Evolutionary conservation across 2,329 filamentous ascomycete genomes (phyloP).

Genomic region (Ustilaginoidea virens): DNA sequence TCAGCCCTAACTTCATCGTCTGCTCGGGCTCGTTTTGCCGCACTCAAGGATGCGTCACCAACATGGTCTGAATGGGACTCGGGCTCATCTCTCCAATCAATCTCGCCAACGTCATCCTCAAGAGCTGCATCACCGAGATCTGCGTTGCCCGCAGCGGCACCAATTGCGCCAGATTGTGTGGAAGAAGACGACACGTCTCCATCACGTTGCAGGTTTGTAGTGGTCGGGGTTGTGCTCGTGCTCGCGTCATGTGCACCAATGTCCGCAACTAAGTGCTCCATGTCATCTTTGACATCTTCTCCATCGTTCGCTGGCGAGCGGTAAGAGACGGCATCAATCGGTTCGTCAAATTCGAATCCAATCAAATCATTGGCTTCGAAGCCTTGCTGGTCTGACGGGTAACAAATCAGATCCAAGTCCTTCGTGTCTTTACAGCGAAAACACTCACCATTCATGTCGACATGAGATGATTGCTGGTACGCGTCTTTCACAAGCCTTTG

Average conservation of each 20-base stretch:
- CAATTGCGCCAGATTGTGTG: not conserved
- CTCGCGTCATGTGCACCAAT: not conserved
- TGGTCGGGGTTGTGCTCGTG: conserved; percentile 3
- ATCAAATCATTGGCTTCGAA: conserved; percentile 2
- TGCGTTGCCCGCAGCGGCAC: not conserved
- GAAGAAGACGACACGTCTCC: conserved; percentile 14
- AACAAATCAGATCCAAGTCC: not conserved
- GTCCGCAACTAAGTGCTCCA: not conserved
- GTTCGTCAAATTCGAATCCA: conserved; percentile 3
- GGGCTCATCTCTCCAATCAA: conserved; percentile 9
- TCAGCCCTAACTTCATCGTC: conserved; percentile 7
- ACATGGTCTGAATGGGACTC: conserved; percentile 1
- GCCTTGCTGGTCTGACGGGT: not conserved
- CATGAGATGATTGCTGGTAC: no score
- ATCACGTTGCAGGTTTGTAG: conserved; percentile 11
- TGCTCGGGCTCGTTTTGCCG: conserved; percentile 7
- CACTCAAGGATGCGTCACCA: conserved; percentile 2
- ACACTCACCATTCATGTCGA: no score
- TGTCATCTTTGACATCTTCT: conserved; percentile 10
- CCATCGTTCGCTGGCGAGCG: conserved; percentile 4
- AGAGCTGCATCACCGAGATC: not conserved
- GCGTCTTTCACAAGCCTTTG: no score
- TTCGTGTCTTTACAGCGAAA: no score
- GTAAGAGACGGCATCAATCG: not conserved
- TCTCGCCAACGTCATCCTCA: conserved; percentile 5